Base-by-base conservation (phyloP, 805 yeast genomes). In the Candida krabiensis region DNA sequence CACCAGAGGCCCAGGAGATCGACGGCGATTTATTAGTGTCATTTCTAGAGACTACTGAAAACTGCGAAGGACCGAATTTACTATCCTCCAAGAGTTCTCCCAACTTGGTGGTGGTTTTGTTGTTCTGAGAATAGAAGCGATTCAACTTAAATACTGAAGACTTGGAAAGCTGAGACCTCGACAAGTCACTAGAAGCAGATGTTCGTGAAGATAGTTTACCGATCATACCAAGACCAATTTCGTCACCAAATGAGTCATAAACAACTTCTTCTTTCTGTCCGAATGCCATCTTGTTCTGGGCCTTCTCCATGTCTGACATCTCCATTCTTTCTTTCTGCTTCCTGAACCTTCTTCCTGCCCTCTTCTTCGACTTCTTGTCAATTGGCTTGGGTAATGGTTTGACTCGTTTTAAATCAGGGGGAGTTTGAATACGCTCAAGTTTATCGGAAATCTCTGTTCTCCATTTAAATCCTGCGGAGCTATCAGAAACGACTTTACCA, bases 261-360 rank as follows among this genome's bases (percentile, higher is more conserved):
- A 71, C 65, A 1, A 81, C 72, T 15, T 71, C 77, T 55, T 87
- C 96, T 45, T 72, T 69, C 50, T 80, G 74, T 5, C 95, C 96
- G 64, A 91, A 90, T 28, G 73, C 83, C 77, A 90, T 73, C 53
- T 85, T 77, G 57, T 91, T 89, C 53, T 87, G 96, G 3, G 95
- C 84, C 47, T 79, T 83, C 24, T 89, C 80, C 30, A 86, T 58
- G 38, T 89, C 95, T 0, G 96, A 83, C 72, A 85, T 73, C 52
- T 81, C 82, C 62, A 83, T 81, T 54, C 86, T 80, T 55, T 88
- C 86, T 59, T 86, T 88, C 66, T 79, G 74, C 60, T 88, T 89
- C 35, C 96, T 70, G 49, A 84, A 73, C 39, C 91, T 66, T 47
- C 80, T 69, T 1, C 99, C 99, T 2, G 95, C 97, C 51, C 99